A percentile compares a stretch with the other conserved stretches of the same genome.
Conservation (phyloP, 306 rosid species). For the Casuarina cunninghamiana region DNA sequence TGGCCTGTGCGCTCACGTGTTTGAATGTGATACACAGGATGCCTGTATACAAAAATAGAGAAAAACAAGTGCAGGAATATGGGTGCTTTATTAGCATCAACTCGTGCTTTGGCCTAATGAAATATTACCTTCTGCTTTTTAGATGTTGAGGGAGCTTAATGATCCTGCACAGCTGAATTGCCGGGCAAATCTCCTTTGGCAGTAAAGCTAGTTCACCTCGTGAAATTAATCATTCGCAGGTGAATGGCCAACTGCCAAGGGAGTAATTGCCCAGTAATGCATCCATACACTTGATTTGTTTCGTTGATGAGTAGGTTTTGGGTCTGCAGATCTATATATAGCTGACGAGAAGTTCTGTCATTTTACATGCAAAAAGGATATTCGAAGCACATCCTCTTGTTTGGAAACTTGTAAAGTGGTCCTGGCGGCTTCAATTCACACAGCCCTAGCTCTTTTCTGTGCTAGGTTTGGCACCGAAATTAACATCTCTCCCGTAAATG, state of each 20-base stretch:
- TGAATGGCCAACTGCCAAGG: slow-evolving; percentile 56
- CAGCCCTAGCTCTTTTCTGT: background rate
- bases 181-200: slow-evolving; percentile 83
- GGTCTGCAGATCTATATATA: slow-evolving; percentile 27
- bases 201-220: background rate
- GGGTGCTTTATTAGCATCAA: too few relatives aligned
- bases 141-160: too few relatives aligned
- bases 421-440: background rate
- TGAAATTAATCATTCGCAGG: too few relatives aligned
- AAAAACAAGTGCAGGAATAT: too few relatives aligned
- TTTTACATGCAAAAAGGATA: background rate
- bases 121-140: too few relatives aligned
- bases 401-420: background rate
- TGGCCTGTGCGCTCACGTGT: too few relatives aligned
- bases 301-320: background rate
- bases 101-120: too few relatives aligned
- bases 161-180: slow-evolving; percentile 7
- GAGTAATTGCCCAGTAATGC: slow-evolving; percentile 63
- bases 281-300: slow-evolving; percentile 1
- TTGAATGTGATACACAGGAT: too few relatives aligned
- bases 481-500: background rate
- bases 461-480: background rate
- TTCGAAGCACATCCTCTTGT: background rate
- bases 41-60: too few relatives aligned
- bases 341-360: slow-evolving; percentile 10